These are phyloP conservation scores for Yamadazyma sp. DNA, from an alignment of 805 yeast genomes.

Conservation along the genomic window DNA sequence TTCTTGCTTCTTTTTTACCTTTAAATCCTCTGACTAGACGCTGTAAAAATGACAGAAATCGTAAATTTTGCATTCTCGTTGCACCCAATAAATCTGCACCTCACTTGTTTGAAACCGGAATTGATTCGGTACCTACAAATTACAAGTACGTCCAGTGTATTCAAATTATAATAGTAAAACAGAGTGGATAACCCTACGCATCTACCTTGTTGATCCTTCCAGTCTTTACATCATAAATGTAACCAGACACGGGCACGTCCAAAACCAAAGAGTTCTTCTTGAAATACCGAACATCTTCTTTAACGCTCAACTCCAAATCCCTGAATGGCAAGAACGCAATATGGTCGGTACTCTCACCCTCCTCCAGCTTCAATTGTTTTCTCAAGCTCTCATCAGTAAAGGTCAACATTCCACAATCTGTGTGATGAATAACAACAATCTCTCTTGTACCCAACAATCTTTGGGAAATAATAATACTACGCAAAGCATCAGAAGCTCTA, in stretches of 20 bases:
- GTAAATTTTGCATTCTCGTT: no score
- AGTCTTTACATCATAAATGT: slow-evolving; percentile 37
- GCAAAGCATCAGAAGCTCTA: slow-evolving; percentile 38
- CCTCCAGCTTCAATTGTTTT: slow-evolving; percentile 26
- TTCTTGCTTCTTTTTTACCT: no score
- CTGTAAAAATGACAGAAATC: no score
- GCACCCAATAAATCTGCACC: no score
- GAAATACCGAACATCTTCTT: slow-evolving; percentile 34
- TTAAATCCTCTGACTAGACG: no score
- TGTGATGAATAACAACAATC: slow-evolving; percentile 39
- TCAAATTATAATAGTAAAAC: no score
- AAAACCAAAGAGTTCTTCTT: slow-evolving; percentile 28
- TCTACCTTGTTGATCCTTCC: slow-evolving; percentile 31
- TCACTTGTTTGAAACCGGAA: neutral
- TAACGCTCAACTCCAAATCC: slow-evolving; percentile 34
- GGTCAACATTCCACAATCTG: slow-evolving; percentile 47
- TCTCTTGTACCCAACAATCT: slow-evolving; percentile 40
- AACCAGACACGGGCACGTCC: slow-evolving; percentile 40
- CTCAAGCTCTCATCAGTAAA: slow-evolving; percentile 33
- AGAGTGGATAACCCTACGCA: no score
- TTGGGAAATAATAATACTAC: slow-evolving; percentile 42
- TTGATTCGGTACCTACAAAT: no score
- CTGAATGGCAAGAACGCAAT: slow-evolving; percentile 34
- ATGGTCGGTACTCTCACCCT: slow-evolving; percentile 29
- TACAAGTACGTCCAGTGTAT: no score